Evolutionary conservation across 164 flowering plant species (phyloP), one percentile per base, ranked within the genome.

Genomic region (Vitis rotundifolia): DNA sequence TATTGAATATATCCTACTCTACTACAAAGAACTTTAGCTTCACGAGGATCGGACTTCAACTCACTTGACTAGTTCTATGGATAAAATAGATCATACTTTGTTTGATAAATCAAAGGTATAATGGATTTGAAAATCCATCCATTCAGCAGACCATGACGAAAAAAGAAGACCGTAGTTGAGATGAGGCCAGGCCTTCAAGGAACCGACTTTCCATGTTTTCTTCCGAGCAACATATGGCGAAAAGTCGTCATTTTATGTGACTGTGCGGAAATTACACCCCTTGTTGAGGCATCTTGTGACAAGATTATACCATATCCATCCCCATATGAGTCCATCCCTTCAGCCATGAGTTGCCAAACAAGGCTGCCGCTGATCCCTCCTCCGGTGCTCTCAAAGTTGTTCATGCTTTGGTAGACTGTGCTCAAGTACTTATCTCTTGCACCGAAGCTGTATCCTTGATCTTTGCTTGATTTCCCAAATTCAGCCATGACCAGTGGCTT

Each of bases 321-420:
- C n/a, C 69, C 12, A 54, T 69, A 69, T 9, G 73, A 51, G 54
- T 74, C 77, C 77, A 74, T 74, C 49, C 77, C 77, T 74, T 74
- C 70, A 0, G 69, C 77, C 68, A 74, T 8, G 11, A 74, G 5
- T 49, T 69, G 77, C 77, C 77, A 74, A 31, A 75, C 73, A 57
- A 75, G 55, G 7, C 77, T 62, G 37, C 73, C 77, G 8, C 52
- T 59, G 6, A 70, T 48, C 49, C 73, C 73, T 64, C 69, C 73
- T 9, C 28, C 44, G 44, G 44, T 59, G 16, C 70, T 64, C 1
- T 73, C 77, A 0, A 69, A 11, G 16, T 28, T 64, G 66, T 69
- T 48, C 19, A 69, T 69, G 22, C n/a, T 66, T 47, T 49, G 18
- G 31, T 64, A 74, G 13, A 74, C 49, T 12, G 48, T n/a, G 44